A percentile compares a stretch with the other conserved stretches of the same genome.
These are phyloP conservation scores for Aspergillus versicolor DNA, from an alignment of 2,329 filamentous ascomycete genomes.

Conservation along the genomic window DNA sequence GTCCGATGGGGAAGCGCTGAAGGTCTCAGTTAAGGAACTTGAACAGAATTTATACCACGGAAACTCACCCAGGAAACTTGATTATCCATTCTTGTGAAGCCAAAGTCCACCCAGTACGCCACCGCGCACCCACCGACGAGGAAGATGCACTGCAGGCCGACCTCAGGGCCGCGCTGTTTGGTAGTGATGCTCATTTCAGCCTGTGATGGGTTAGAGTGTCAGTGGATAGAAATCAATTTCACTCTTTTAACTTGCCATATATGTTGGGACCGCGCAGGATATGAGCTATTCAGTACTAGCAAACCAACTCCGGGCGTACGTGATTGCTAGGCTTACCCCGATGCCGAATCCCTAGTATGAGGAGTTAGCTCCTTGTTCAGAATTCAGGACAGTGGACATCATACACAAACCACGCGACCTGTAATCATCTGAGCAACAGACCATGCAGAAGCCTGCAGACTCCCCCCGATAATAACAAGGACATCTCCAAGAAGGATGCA, in stretches of 20 bases:
- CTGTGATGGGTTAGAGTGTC: neutral
- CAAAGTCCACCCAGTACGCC: slow-evolving; percentile 4
- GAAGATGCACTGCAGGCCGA: slow-evolving; percentile 1
- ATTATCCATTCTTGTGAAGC: neutral
- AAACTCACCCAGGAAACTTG: neutral
- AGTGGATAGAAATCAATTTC: neutral
- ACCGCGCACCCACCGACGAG: neutral
- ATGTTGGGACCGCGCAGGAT: neutral
- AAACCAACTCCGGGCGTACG: too few species aligned
- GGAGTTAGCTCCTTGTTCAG: neutral
- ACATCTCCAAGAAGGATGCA: slow-evolving; percentile 1
- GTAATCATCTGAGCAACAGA: neutral
- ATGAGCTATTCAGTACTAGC: neutral
- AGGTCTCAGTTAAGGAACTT: too few species aligned
- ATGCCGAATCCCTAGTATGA: neutral
- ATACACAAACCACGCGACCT: neutral
- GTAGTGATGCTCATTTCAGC: slow-evolving; percentile 3
- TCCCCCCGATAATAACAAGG: neutral
- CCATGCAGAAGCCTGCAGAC: neutral
- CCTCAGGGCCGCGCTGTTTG: neutral
- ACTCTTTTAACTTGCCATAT: neutral
- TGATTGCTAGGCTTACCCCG: neutral
- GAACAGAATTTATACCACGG: too few species aligned
- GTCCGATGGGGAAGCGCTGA: neutral
- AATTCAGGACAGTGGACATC: neutral